These are phyloP conservation scores for Massarina eburnea DNA, from an alignment of 2,329 filamentous ascomycete species.

Conservation along the genomic window DNA sequence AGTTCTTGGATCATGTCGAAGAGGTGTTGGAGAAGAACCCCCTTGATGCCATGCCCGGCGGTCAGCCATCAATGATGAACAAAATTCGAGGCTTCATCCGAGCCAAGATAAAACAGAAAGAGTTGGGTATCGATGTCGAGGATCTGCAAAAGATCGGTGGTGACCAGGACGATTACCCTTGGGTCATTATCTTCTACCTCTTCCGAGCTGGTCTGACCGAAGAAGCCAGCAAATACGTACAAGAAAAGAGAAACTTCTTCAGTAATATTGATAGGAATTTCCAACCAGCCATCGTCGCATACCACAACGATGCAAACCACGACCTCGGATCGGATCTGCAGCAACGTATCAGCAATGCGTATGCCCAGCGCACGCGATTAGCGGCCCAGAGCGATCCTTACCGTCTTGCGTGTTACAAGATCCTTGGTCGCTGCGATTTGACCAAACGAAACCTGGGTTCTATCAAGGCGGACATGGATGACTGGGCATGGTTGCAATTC, in stretches of 20 bases:
- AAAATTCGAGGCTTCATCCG: slow-evolving; percentile 93
- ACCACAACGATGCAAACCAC: slow-evolving; percentile 74
- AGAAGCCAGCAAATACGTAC: slow-evolving; percentile 86
- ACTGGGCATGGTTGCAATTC: slow-evolving; percentile 70
- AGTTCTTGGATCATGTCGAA: slow-evolving; percentile 79
- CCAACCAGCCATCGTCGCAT: slow-evolving; percentile 81
- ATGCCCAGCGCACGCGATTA: slow-evolving; percentile 80
- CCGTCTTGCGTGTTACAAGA: slow-evolving; percentile 96
- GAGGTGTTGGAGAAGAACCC: slow-evolving; percentile 78
- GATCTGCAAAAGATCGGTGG: slow-evolving; percentile 72
- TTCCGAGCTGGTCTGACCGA: slow-evolving; percentile 79
- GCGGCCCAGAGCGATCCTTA: slow-evolving; percentile 90
- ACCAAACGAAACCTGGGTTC: slow-evolving; percentile 58
- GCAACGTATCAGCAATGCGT: slow-evolving; percentile 86
- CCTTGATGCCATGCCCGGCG: slow-evolving; percentile 84
- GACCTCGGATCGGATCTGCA: slow-evolving; percentile 77
- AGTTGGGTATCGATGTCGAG: slow-evolving; percentile 78
- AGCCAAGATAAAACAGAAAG: slow-evolving; percentile 75
- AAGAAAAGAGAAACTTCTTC: slow-evolving; percentile 79
- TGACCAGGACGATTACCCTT: slow-evolving; percentile 74
- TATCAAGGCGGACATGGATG: slow-evolving; percentile 62
- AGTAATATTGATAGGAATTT: slow-evolving; percentile 90
- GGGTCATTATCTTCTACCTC: slow-evolving; percentile 92
- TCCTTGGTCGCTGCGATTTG: slow-evolving; percentile 77
- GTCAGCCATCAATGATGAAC: slow-evolving; percentile 82